Conservation (phyloP, 306 rosid genomes). For the Fagus crenata region DNA sequence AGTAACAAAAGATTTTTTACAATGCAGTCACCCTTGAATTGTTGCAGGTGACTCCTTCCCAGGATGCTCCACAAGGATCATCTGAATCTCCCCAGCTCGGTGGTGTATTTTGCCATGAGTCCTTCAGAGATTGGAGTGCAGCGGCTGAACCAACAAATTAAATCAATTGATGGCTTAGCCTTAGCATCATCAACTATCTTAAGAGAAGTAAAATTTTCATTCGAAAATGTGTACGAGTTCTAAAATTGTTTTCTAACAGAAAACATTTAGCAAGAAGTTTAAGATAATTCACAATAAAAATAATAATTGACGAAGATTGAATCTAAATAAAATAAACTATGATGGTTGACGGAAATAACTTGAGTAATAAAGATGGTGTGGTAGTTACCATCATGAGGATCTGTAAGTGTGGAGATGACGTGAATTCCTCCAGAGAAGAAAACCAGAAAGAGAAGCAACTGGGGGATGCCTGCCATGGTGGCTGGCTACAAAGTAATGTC, state of each 20-base stretch:
- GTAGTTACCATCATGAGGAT: conserved; percentile 57
- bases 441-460: conserved; percentile 50
- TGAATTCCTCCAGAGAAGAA: conserved; percentile 48
- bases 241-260: too few species aligned
- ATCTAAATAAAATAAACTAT: too few species aligned
- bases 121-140: conserved; percentile 59
- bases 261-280: too few species aligned
- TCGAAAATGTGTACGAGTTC: too few species aligned
- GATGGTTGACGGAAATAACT: too few species aligned
- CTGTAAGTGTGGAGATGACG: conserved; percentile 44
- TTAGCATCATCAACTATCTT: too few species aligned
- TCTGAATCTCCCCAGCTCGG: conserved; percentile 78
- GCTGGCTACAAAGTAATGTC: not conserved
- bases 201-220: too few species aligned
- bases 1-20: conserved; percentile 42
- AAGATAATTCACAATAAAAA: too few species aligned
- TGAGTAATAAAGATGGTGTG: too few species aligned
- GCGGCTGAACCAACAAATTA: conserved; percentile 47
- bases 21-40: conserved; percentile 75
- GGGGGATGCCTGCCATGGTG: conserved; percentile 36
- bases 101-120: conserved; percentile 62
- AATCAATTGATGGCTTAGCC: not conserved
- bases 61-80: conserved; percentile 73
- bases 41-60: conserved; percentile 93
- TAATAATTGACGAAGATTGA: too few species aligned